These are phyloP conservation scores for Pestalotiopsis sp. DNA, from an alignment of 2,329 filamentous ascomycete genomes.

Conservation along the genomic window DNA sequence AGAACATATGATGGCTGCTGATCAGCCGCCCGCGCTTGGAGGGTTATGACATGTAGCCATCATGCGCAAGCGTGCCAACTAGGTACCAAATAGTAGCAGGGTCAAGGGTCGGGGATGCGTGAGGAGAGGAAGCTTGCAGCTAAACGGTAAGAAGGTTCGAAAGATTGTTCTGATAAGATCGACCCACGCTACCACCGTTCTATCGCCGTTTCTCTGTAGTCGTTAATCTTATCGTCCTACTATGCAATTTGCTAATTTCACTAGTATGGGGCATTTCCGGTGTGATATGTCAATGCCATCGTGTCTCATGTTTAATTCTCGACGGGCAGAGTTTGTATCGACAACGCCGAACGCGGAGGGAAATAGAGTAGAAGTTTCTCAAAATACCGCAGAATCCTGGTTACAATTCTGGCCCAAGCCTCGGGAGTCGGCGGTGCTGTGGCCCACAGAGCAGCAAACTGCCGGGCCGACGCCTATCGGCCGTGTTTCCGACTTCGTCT, in stretches of 20 bases:
- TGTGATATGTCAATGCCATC: not conserved
- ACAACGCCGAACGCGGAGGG: not conserved
- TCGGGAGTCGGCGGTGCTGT: not conserved
- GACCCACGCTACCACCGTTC: not conserved
- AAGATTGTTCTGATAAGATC: not conserved
- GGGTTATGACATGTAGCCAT: not conserved
- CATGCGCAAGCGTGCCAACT: not conserved
- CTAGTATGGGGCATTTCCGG: not conserved
- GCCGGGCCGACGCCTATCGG: not conserved
- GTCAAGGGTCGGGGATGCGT: not conserved
- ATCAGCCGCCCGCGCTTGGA: not conserved
- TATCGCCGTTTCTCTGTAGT: not conserved
- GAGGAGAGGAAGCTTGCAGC: not conserved
- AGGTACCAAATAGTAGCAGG: not conserved
- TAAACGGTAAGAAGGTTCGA: not conserved
- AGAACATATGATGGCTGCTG: not conserved
- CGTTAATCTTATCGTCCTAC: not conserved
- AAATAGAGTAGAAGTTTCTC: not conserved
- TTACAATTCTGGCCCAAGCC: not conserved
- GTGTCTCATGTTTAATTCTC: not conserved
- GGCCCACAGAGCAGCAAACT: not conserved
- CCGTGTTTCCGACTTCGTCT: not conserved
- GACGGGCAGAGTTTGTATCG: not conserved
- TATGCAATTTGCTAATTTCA: not conserved
- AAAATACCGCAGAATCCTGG: not conserved